These are phyloP conservation scores for Sporothrix luriei DNA, from an alignment of 2,329 filamentous ascomycete genomes.

Conservation along the genomic window DNA sequence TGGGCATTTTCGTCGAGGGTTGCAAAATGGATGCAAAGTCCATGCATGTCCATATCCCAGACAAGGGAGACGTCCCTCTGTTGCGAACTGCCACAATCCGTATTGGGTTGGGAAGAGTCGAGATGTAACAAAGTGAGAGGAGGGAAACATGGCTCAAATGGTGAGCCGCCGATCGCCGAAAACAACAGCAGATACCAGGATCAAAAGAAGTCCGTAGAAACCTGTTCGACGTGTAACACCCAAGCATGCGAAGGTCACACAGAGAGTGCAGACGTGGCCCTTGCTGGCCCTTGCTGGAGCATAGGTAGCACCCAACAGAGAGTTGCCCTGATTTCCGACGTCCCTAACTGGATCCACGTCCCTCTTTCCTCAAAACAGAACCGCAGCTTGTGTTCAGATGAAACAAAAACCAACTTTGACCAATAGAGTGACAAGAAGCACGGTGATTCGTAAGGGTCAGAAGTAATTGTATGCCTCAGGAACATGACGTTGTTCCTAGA, in stretches of 20 bases:
- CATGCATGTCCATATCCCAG: background rate
- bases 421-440: background rate
- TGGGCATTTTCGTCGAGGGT: background rate
- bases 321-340: background rate
- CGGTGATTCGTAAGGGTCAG: background rate
- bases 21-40: background rate
- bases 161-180: background rate
- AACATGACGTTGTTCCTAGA: background rate
- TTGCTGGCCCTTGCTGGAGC: too few species aligned
- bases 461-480: constrained; percentile 1
- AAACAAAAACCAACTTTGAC: background rate
- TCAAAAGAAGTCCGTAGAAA: background rate
- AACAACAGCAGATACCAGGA: background rate
- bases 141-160: background rate
- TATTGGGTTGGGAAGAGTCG: background rate
- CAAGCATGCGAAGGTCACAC: background rate
- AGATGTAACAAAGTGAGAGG: background rate
- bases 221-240: background rate
- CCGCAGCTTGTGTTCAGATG: background rate
- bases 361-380: background rate
- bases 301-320: background rate
- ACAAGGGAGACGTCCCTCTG: background rate
- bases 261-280: background rate
- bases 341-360: background rate
- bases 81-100: background rate